Evolutionary conservation across 306 rosid genomes (phyloP), one percentile per base, ranked within the genome.

Genomic region (Trifolium repens): DNA sequence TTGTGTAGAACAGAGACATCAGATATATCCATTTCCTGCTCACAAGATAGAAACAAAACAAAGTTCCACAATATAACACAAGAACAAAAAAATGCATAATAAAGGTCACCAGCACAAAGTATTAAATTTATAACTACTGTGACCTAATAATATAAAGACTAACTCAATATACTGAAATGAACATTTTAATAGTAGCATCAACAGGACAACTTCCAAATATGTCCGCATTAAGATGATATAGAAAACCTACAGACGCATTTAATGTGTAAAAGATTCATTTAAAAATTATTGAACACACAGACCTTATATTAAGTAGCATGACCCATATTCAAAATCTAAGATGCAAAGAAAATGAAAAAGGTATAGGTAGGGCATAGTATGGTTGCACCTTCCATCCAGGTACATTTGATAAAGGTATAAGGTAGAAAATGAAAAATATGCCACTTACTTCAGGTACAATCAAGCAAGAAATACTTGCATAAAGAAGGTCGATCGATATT

Each of bases 11-110:
- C 82, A 78, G 96, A 85, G 54, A 78, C 83, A 63, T 89, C 83
- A 24, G 96, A 86, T 79, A 94, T 92, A 79, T 90, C 96, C 87
- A 94, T 81, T 75, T 92, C 96, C 98, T 94, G 84, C 73, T 22
- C 58, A 81, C 42, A 69, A 76, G 80, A 67, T 37, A 7, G 55
- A 67, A 78, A 71, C 60, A 62, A 63, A 66, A 42, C 6, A 69
- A 44, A 26, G 63, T 58, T 82, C 26, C 55, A 77, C 14, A 42
- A 62, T 37, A 26, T 49, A 39, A 69, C 64, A 44, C 71, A 71
- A 32, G 52, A 71, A 16, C 37, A 13, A 17, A 30, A 37, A 67
- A 34, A 64, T 30, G 34, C 27, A 26, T 2, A 57, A n/a, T 37
- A 40, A 47, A 67, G 24, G 10, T 16, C 26, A 72, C 32, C 3